Evolutionary conservation across 2,329 filamentous ascomycete genomes (phyloP).

Genomic region (Scytalidium sp.): DNA sequence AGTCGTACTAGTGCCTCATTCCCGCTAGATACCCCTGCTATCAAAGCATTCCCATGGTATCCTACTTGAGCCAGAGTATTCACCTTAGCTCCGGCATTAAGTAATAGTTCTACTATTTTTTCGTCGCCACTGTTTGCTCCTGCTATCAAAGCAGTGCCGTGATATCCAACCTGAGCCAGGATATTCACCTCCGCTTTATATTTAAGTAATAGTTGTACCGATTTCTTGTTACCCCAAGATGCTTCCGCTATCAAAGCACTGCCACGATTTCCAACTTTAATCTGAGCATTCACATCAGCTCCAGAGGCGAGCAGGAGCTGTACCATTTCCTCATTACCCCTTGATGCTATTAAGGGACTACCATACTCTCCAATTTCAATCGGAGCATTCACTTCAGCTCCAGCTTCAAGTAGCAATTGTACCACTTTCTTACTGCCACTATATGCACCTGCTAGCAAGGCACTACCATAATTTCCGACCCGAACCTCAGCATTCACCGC

Average conservation of each 20-base stretch:
- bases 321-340: slow-evolving; percentile 32
- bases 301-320: slow-evolving; percentile 27
- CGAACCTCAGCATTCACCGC: slow-evolving; percentile 5
- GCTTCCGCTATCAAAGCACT: slow-evolving; percentile 4
- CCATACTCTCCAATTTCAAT: slow-evolving; percentile 5
- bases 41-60: slow-evolving; percentile 3
- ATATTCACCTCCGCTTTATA: slow-evolving; percentile 6
- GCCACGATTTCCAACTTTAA: slow-evolving; percentile 6
- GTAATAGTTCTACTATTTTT: slow-evolving; percentile 8
- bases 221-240: slow-evolving; percentile 2
- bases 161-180: slow-evolving; percentile 4
- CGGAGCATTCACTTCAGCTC: slow-evolving; percentile 16
- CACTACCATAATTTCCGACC: slow-evolving; percentile 5
- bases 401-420: slow-evolving; percentile 3
- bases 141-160: background rate
- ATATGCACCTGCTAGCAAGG: slow-evolving; percentile 4
- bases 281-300: slow-evolving; percentile 10
- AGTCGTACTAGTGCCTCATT: slow-evolving; percentile 8
- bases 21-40: slow-evolving; percentile 4
- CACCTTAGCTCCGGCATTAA: slow-evolving; percentile 16
- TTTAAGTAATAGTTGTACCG: slow-evolving; percentile 9
- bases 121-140: background rate
- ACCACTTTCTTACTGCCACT: slow-evolving; percentile 3
- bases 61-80: slow-evolving; percentile 6
- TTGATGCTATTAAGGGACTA: slow-evolving; percentile 21